A percentile compares a stretch with the other conserved stretches of the same genome.
Evolutionary conservation across 169 alveolate genomes (phyloP).

Genomic region (Cryptosporidium meleagridis): DNA sequence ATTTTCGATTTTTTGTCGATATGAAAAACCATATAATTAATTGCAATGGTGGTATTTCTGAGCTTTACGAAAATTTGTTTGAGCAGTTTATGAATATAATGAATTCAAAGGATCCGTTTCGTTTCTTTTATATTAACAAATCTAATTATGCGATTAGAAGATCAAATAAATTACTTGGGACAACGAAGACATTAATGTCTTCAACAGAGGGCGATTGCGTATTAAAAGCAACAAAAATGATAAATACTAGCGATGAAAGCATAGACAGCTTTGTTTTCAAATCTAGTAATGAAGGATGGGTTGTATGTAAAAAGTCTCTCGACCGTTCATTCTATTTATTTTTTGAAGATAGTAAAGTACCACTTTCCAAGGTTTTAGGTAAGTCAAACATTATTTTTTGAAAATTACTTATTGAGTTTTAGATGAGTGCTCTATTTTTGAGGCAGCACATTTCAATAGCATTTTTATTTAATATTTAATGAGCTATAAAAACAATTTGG

Average conservation of each 20-base stretch:
- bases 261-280: constrained; percentile 9
- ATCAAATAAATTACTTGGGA: constrained; percentile 40
- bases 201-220: constrained; percentile 62
- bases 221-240: constrained; percentile 11
- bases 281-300: constrained; percentile 64
- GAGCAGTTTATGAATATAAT: constrained; percentile 40
- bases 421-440: constrained; percentile 57
- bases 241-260: neutral
- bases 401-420: neutral
- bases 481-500: neutral
- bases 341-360: constrained; percentile 33
- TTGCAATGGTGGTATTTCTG: constrained; percentile 37
- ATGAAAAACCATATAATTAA: constrained; percentile 19
- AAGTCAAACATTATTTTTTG: neutral
- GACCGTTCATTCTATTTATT: constrained; percentile 49
- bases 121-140: constrained; percentile 50
- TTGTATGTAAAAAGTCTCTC: constrained; percentile 56
- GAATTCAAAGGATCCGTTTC: constrained; percentile 39
- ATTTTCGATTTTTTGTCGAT: constrained; percentile 5
- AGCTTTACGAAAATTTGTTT: neutral
- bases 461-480: constrained; percentile 24
- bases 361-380: constrained; percentile 41
- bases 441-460: constrained; percentile 38
- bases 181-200: constrained; percentile 68
- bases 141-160: constrained; percentile 60